Conservation (phyloP, 2,329 filamentous ascomycete genomes). For the Didymella arachidicola region DNA sequence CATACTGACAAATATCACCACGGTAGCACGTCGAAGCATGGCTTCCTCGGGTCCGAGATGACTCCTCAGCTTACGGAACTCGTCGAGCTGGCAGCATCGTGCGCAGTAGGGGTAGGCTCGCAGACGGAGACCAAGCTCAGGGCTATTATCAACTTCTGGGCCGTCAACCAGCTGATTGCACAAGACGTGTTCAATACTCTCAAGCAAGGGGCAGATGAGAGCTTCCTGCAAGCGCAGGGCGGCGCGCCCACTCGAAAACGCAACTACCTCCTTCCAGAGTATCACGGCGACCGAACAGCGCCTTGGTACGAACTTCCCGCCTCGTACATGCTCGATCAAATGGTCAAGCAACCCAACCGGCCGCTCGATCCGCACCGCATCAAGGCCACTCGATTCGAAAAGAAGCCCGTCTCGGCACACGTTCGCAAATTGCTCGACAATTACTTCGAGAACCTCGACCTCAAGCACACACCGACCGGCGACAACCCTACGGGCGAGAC, state of each 20-base stretch:
- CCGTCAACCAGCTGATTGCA: slow-evolving; percentile 69
- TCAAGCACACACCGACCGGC: slow-evolving; percentile 58
- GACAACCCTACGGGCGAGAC: slow-evolving; percentile 46
- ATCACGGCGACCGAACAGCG: slow-evolving; percentile 75
- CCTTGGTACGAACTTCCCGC: slow-evolving; percentile 86
- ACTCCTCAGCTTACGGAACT: slow-evolving; percentile 68
- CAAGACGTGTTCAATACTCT: slow-evolving; percentile 64
- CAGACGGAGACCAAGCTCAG: slow-evolving; percentile 68
- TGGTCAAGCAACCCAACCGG: slow-evolving; percentile 76
- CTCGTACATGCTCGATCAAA: slow-evolving; percentile 79
- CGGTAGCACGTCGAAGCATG: slow-evolving; percentile 18
- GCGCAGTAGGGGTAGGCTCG: slow-evolving; percentile 64
- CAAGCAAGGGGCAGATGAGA: slow-evolving; percentile 63
- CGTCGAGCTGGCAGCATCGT: slow-evolving; percentile 63
- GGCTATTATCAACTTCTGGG: slow-evolving; percentile 74
- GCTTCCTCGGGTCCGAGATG: slow-evolving; percentile 45
- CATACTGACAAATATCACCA: slow-evolving; percentile 54
- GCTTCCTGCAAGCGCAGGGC: slow-evolving; percentile 43
- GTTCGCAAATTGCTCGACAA: slow-evolving; percentile 75
- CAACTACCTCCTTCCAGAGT: slow-evolving; percentile 74
- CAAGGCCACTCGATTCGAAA: slow-evolving; percentile 67
- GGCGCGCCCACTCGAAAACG: slow-evolving; percentile 58
- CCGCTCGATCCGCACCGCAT: slow-evolving; percentile 77
- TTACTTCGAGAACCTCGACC: slow-evolving; percentile 68
- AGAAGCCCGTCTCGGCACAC: slow-evolving; percentile 69